Percentiles rank a stretch among this genome's conserved stretches.
Evolutionary conservation across 2,329 filamentous ascomycete species (phyloP).

Genomic region (Moelleriella libera): DNA sequence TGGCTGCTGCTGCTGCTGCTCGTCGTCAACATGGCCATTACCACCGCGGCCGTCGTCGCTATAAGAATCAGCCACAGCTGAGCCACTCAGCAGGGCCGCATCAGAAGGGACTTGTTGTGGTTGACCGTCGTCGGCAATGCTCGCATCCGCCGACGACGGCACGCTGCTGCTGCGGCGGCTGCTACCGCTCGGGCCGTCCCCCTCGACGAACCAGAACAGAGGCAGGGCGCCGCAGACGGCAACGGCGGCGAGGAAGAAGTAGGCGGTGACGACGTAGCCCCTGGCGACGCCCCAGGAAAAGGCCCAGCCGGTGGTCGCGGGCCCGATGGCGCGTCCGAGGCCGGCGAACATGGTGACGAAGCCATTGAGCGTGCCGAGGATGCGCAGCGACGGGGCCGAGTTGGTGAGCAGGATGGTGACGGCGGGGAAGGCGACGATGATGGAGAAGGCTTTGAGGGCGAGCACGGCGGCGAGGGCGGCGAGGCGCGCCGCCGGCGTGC

Average conservation of each 20-base stretch:
- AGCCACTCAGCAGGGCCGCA: too few relatives aligned
- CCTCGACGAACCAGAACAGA: conserved; percentile 60
- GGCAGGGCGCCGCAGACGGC: conserved; percentile 54
- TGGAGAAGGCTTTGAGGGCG: conserved; percentile 57
- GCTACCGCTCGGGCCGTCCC: conserved; percentile 43
- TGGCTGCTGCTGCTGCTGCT: not conserved
- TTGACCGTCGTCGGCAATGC: conserved; percentile 15
- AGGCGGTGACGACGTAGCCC: conserved; percentile 67
- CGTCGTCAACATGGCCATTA: too few relatives aligned
- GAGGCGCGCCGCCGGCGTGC: conserved; percentile 34
- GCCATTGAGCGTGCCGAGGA: conserved; percentile 83
- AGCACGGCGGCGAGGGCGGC: conserved; percentile 53
- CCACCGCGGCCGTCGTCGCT: too few relatives aligned
- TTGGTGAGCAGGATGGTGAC: conserved; percentile 86
- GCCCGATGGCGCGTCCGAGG: conserved; percentile 65
- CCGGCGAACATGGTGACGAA: conserved; percentile 75
- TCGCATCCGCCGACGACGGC: conserved; percentile 13
- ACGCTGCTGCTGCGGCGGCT: too few relatives aligned
- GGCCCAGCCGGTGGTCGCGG: conserved; percentile 54
- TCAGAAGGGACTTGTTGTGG: too few relatives aligned
- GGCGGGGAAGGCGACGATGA: conserved; percentile 81
- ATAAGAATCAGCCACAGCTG: not conserved
- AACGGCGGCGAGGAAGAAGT: conserved; percentile 60
- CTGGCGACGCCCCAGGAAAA: conserved; percentile 65
- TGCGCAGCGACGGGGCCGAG: conserved; percentile 54